These are phyloP conservation scores for Cucurbitaria berberidis DNA, from an alignment of 2,329 filamentous ascomycete species.

Conservation along the genomic window DNA sequence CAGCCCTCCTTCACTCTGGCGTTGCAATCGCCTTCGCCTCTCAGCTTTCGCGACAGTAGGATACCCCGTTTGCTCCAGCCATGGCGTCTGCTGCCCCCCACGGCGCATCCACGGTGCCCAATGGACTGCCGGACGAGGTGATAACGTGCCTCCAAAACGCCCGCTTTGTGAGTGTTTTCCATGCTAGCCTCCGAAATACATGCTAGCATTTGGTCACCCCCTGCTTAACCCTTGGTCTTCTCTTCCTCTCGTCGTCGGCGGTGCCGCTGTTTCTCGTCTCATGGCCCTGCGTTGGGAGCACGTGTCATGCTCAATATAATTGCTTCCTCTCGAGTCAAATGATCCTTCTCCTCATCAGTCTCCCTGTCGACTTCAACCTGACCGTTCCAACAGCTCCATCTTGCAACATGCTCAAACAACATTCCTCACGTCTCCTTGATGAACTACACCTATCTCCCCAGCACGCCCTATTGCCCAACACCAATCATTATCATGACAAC, in stretches of 20 bases:
- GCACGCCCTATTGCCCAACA: conserved; percentile 67
- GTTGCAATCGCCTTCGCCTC: neutral
- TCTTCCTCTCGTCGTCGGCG: neutral
- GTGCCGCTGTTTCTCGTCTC: neutral
- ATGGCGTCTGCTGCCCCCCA: conserved; percentile 12
- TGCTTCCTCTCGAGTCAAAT: neutral
- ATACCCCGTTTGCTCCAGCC: neutral
- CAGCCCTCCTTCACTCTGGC: neutral
- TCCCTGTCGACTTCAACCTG: conserved; percentile 1
- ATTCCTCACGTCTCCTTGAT: conserved; percentile 93
- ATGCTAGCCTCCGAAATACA: neutral
- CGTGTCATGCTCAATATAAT: neutral
- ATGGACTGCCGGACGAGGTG: conserved; percentile 80
- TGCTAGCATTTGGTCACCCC: neutral
- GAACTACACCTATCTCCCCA: conserved; percentile 97
- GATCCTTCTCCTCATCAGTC: neutral
- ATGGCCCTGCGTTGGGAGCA: neutral
- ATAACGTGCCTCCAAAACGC: conserved; percentile 92
- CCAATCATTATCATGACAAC: conserved; percentile 88
- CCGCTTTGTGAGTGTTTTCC: conserved; percentile 72
- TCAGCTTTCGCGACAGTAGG: neutral
- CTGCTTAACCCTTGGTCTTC: conserved; percentile 7
- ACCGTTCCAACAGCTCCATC: conserved; percentile 73
- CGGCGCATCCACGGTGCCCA: conserved; percentile 51
- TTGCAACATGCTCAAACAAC: conserved; percentile 85